Conservation (phyloP, 2,329 filamentous ascomycete species). For the Ophiocordyceps sinensis region DNA sequence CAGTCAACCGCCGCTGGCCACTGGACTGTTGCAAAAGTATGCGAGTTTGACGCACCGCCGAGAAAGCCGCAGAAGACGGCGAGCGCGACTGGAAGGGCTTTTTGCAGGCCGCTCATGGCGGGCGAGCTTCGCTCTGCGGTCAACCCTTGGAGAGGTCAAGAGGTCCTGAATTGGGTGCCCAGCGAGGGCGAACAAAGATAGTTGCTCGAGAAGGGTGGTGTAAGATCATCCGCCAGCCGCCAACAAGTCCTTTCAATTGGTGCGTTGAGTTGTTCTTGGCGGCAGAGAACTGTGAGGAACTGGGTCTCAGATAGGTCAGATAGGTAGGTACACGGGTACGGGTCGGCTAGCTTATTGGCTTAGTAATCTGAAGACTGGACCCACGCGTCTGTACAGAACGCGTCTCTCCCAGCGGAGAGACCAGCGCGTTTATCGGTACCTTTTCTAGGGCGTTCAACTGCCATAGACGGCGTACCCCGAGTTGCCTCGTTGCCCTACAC, state of each 20-base stretch:
- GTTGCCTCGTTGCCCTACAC: no score
- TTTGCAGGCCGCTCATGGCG: constrained; percentile 19
- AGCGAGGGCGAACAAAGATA: background rate
- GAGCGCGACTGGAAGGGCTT: constrained; percentile 18
- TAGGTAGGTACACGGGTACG: no score
- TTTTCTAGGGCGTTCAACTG: no score
- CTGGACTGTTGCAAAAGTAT: background rate
- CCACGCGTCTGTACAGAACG: background rate
- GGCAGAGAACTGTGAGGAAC: no score
- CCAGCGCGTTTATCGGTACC: background rate
- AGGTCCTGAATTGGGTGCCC: background rate
- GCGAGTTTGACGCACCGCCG: constrained; percentile 14
- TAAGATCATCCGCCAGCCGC: no score
- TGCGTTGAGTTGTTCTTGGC: no score
- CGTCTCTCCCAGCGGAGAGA: background rate
- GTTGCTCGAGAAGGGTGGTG: background rate
- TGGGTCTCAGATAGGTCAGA: no score
- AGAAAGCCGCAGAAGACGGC: constrained; percentile 22
- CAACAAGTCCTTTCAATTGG: no score
- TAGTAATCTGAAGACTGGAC: background rate
- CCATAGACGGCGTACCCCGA: no score
- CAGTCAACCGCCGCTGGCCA: background rate
- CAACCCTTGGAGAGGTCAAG: background rate
- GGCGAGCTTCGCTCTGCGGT: background rate
- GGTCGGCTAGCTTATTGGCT: no score